Base-by-base conservation (phyloP, 331 rosid genomes). In the Saraca asoca region DNA sequence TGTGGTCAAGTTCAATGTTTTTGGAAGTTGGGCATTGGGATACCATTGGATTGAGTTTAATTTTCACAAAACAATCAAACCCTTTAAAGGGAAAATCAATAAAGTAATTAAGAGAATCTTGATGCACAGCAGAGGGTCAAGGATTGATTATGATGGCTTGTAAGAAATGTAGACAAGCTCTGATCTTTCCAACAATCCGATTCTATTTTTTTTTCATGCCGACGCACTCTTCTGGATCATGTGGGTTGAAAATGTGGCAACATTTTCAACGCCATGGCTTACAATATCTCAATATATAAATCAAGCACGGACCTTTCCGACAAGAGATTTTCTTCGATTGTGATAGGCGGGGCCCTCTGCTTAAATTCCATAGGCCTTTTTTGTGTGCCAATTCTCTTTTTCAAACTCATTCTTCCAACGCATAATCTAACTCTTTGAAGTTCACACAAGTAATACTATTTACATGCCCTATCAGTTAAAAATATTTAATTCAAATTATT, bases 1-100 rank as follows among this genome's bases (percentile, higher is more conserved):
- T 42, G 12, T 18, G 61, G 73, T 14, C 37, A 71, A 20, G 70
- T 75, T 71, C 72, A 80, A 34, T 75, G 84, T 66, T 13, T 56
- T 51, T 51, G 51, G 39, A 35, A 35, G 48, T 64, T 59, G 56
- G 71, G n/a, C 48, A 46, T 42, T 46, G 45, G 57, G 57, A 70
- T 70, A 54, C 60, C 52, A 80, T 50, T 60, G 39, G 51, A 51
- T 45, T 24, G 31, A 64, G 56, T 18, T 46, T 35, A 39, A 56
- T 9, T 33, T 10, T 64, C 18, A 31, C 15, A 64, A 46, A n/a
- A n/a, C n/a, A n/a, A n/a, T n/a, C n/a, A n/a, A n/a, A n/a, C n/a
- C n/a, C n/a, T n/a, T n/a, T n/a, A n/a, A n/a, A n/a, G n/a, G 61
- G 70, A 31, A 35, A 58, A 24, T 65, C 60, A 59, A 33, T 1